Base-by-base conservation (phyloP, 2,329 filamentous ascomycete genomes). In the Talaromyces islandicus region DNA sequence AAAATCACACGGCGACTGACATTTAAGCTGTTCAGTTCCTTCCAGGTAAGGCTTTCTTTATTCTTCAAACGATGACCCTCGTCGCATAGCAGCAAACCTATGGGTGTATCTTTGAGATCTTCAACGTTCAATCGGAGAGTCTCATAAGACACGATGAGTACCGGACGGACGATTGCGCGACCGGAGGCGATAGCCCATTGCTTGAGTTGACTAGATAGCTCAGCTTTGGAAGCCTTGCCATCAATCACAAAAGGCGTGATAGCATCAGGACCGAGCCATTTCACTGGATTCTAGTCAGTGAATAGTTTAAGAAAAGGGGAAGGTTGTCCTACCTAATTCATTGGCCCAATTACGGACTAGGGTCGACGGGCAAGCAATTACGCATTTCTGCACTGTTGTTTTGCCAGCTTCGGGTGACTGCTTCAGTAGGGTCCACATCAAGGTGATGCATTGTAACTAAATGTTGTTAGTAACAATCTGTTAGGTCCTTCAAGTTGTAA, bases 291-390 rank as follows among this genome's bases (percentile, higher is more conserved):
- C 48, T 50, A 24, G 52, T 73, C 61, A 73, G 66, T 55, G 58
- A 48, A 50, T 52, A 12, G 38, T 4, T 46, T 4, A 30, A 48
- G 32, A 25, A 46, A 14, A n/a, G 12, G n/a, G 27, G 14, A 35
- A 9, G 25, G 17, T 35, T 58, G 17, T 62, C 70, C 62, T 69
- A 78, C 75, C 75, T 52, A 99, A 78, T 75, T 99, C 94, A 70
- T 97, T 97, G 52, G 93, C 94, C 94, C 94, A 99, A 69, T 99
- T 99, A 64, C 91, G 88, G 32, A 99, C 94, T 73, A 99, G 79
- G 83, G 92, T 97, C 2, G 94, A 96, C 0, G 94, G 94, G 67
- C 94, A 99, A 11, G 92, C 94, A 66, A 99, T 96, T 46, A 99
- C 91, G 57, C 92, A 95, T 73, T 99, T 99, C 68, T 96, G 91